Evolutionary conservation across 805 yeast genomes (phyloP).

Genomic region (Wickerhamiella musiphila): DNA sequence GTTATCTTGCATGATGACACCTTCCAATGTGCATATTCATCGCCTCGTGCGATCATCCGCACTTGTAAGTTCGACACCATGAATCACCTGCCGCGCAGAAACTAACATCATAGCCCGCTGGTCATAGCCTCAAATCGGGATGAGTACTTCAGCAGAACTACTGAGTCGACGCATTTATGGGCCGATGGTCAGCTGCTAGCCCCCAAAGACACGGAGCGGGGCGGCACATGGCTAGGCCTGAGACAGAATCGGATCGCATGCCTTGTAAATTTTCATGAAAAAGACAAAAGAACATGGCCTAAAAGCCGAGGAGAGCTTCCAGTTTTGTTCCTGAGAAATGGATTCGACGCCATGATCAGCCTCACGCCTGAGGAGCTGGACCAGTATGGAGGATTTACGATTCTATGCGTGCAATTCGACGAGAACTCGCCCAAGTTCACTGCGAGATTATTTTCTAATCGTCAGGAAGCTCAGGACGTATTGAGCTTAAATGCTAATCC

Average conservation of each 20-base stretch:
- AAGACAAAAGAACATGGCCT: conserved; percentile 17
- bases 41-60: conserved; percentile 48
- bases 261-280: conserved; percentile 57
- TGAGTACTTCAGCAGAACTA: conserved; percentile 61
- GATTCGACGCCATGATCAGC: conserved; percentile 22
- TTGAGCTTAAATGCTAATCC: conserved; percentile 10
- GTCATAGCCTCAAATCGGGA: conserved; percentile 73
- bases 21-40: conserved; percentile 59
- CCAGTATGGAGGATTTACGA: conserved; percentile 18
- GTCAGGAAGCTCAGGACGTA: conserved; percentile 1
- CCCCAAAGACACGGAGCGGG: conserved; percentile 58
- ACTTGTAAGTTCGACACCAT: conserved; percentile 27
- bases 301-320: conserved; percentile 40
- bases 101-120: conserved; percentile 29
- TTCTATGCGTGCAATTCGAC: conserved; percentile 11
- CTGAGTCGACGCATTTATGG: conserved; percentile 37
- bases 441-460: conserved; percentile 8
- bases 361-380: conserved; percentile 6
- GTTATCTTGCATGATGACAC: too few relatives aligned
- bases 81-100: background rate
- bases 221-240: conserved; percentile 86
- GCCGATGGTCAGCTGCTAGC: conserved; percentile 30
- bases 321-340: conserved; percentile 31
- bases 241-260: conserved; percentile 49
- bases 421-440: background rate